Percentiles rank a stretch among this genome's conserved stretches.
phyloP scores from a whole-genome alignment of 2,329 filamentous ascomycete genomes.

The Fonsecaea monophora region DNA sequence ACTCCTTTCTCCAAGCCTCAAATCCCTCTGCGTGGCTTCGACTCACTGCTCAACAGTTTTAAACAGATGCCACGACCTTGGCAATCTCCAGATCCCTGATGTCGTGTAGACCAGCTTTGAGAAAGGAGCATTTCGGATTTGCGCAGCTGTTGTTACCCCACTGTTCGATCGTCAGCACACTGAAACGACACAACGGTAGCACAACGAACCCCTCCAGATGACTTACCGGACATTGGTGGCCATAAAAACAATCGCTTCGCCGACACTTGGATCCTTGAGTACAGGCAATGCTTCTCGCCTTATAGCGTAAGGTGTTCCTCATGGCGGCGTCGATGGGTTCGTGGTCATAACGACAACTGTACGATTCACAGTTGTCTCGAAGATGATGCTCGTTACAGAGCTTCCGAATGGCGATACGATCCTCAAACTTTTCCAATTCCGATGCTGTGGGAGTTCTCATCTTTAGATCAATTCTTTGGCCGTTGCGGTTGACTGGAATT shows the following conservation, averaged over 20 bases:
- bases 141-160: conserved; percentile 34
- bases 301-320: conserved; percentile 52
- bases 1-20: neutral
- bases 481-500: conserved; percentile 57
- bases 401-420: conserved; percentile 49
- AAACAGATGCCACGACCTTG: conserved; percentile 29
- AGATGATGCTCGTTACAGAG: conserved; percentile 60
- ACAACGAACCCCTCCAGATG: neutral
- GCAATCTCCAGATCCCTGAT: conserved; percentile 36
- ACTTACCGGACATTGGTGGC: conserved; percentile 48
- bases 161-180: neutral
- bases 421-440: conserved; percentile 51
- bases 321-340: conserved; percentile 49
- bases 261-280: conserved; percentile 51
- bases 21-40: neutral
- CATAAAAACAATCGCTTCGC: conserved; percentile 52
- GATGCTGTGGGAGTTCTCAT: conserved; percentile 47
- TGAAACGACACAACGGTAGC: neutral
- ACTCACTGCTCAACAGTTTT: neutral
- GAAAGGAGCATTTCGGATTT: conserved; percentile 34
- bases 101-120: conserved; percentile 33
- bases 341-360: conserved; percentile 56
- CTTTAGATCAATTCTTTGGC: conserved; percentile 57
- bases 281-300: conserved; percentile 56
- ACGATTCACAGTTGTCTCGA: conserved; percentile 39